These are phyloP conservation scores for Claviceps digitariae DNA, from an alignment of 2,329 filamentous ascomycete genomes.

Conservation along the genomic window DNA sequence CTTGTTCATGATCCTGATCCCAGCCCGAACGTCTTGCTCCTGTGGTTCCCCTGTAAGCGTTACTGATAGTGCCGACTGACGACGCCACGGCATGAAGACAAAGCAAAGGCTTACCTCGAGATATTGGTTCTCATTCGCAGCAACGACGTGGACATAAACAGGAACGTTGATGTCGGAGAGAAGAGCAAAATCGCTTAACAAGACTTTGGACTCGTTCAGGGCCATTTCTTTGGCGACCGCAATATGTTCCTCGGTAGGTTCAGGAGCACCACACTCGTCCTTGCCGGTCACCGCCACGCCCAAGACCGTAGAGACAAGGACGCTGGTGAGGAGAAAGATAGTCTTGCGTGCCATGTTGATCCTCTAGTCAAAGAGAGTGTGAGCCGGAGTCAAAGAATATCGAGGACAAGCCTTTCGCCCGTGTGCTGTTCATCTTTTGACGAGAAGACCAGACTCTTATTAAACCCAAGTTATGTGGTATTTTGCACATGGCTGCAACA, in stretches of 20 bases:
- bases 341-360: background rate
- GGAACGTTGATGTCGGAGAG: background rate
- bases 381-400: background rate
- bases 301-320: background rate
- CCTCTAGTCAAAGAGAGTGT: background rate
- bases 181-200: background rate
- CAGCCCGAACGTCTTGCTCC: background rate
- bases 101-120: background rate
- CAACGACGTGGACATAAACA: constrained; percentile 1
- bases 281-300: background rate
- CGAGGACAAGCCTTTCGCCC: background rate
- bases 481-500: background rate
- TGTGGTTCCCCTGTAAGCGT: background rate
- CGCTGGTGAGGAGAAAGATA: background rate
- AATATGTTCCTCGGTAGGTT: constrained; percentile 1
- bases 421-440: background rate
- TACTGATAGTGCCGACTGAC: background rate
- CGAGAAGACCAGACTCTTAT: background rate
- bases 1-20: background rate
- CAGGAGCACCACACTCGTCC: background rate
- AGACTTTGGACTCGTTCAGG: background rate
- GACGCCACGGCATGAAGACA: background rate
- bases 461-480: background rate
- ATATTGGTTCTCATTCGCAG: background rate
- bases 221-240: background rate